Evolutionary conservation across 2,329 filamentous ascomycete species (phyloP).

Genomic region (Grosmannia huntii): DNA sequence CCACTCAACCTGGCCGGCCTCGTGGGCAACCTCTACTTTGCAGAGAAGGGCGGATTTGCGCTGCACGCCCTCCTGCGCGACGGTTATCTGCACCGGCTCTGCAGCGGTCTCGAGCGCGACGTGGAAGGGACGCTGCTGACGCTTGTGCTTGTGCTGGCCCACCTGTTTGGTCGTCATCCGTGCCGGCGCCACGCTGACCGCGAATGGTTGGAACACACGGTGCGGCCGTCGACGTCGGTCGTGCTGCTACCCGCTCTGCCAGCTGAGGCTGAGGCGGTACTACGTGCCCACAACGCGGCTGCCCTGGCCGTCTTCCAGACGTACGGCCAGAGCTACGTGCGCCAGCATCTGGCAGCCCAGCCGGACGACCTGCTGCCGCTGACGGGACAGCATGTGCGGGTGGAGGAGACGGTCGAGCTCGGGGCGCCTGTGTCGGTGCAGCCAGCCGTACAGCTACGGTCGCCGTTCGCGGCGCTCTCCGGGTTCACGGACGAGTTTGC

Average conservation of each 20-base stretch:
- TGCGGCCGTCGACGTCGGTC: conserved; percentile 47
- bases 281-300: conserved; percentile 50
- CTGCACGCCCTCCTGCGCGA: neutral
- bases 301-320: conserved; percentile 53
- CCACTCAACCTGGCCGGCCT: conserved; percentile 62
- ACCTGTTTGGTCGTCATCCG: neutral
- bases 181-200: conserved; percentile 48
- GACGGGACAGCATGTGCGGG: too few species aligned
- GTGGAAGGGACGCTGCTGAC: neutral
- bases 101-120: neutral
- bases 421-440: too few species aligned
- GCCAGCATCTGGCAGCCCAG: conserved; percentile 42
- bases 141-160: neutral
- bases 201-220: conserved; percentile 61
- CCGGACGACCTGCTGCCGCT: neutral
- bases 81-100: neutral
- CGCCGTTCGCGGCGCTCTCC: conserved; percentile 59
- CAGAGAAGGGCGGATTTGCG: neutral
- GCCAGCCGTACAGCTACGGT: conserved; percentile 32
- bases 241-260: conserved; percentile 56
- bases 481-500: conserved; percentile 51
- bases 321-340: conserved; percentile 57
- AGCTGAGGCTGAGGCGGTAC: conserved; percentile 36
- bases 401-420: too few species aligned
- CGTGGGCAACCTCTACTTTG: conserved; percentile 36